Conservation (phyloP, 2,329 filamentous ascomycete species). For the Diaporthe sp. region DNA sequence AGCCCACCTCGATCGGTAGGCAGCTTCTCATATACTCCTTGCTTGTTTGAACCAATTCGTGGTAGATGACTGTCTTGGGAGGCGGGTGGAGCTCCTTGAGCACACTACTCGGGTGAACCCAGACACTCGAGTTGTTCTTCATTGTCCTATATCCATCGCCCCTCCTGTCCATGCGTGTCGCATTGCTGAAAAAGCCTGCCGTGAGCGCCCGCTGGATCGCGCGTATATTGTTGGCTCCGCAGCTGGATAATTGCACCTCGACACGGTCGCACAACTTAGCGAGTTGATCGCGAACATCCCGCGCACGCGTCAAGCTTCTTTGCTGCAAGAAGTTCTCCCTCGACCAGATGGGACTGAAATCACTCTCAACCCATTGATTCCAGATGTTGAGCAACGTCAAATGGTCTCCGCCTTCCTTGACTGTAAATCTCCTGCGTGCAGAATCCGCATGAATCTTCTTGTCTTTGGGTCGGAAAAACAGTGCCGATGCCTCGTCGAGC, state of each 20-base stretch:
- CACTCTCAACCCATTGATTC: slow-evolving; percentile 94
- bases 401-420: slow-evolving; percentile 93
- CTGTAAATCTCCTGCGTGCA: slow-evolving; percentile 87
- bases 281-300: slow-evolving; percentile 93
- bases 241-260: slow-evolving; percentile 80
- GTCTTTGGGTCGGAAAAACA: slow-evolving; percentile 96
- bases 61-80: slow-evolving; percentile 87
- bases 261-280: slow-evolving; percentile 93
- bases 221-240: slow-evolving; percentile 77
- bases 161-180: slow-evolving; percentile 83
- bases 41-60: slow-evolving; percentile 82
- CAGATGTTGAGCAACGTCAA: slow-evolving; percentile 91
- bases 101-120: slow-evolving; percentile 90
- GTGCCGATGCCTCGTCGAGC: slow-evolving; percentile 86
- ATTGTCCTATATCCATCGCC: slow-evolving; percentile 92
- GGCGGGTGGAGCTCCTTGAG: slow-evolving; percentile 83
- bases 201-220: slow-evolving; percentile 91
- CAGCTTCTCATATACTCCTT: slow-evolving; percentile 95
- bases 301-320: slow-evolving; percentile 86
- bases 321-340: slow-evolving; percentile 96
- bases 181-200: slow-evolving; percentile 94
- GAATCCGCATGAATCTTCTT: slow-evolving; percentile 97
- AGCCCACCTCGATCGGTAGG: slow-evolving; percentile 85
- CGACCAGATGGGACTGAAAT: slow-evolving; percentile 89
- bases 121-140: slow-evolving; percentile 89